Evolutionary conservation across 208 protist genomes (phyloP).

Genomic region (Sergeia podlipaevii): DNA sequence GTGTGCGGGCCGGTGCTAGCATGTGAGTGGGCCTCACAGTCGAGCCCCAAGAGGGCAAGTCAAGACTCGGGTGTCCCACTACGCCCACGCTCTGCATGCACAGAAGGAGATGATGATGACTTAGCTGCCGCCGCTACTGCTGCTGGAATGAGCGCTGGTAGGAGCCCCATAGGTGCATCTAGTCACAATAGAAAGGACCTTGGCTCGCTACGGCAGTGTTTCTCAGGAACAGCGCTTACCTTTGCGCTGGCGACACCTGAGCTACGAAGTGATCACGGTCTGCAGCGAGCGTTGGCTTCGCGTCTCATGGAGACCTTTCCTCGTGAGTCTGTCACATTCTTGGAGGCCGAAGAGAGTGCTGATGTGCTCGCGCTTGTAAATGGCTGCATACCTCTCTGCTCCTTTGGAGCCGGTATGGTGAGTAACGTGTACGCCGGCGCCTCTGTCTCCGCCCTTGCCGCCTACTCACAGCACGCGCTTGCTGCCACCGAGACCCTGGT

Average conservation of each 20-base stretch:
- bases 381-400: slow-evolving; percentile 61
- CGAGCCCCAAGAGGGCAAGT: neutral
- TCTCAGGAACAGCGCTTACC: slow-evolving; percentile 38
- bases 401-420: slow-evolving; percentile 82
- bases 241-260: slow-evolving; percentile 28
- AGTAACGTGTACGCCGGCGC: slow-evolving; percentile 68
- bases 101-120: no score
- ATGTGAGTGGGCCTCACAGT: slow-evolving; percentile 59
- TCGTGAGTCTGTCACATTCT: slow-evolving; percentile 58
- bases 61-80: slow-evolving; percentile 2
- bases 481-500: slow-evolving; percentile 41
- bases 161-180: no score
- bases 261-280: neutral
- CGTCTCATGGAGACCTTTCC: slow-evolving; percentile 27
- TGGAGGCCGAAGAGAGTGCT: slow-evolving; percentile 24
- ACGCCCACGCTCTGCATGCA: slow-evolving; percentile 6
- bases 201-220: no score
- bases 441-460: slow-evolving; percentile 44
- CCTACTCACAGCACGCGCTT: slow-evolving; percentile 73
- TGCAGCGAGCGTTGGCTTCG: no score
- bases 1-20: slow-evolving; percentile 61
- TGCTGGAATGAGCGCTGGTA: no score
- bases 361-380: slow-evolving; percentile 64
- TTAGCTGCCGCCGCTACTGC: no score
- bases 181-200: no score